A percentile compares a stretch with the other conserved stretches of the same genome.
These are phyloP conservation scores for Rhododendron vialii DNA, from an alignment of 148 eudicot genomes.

Conservation along the genomic window DNA sequence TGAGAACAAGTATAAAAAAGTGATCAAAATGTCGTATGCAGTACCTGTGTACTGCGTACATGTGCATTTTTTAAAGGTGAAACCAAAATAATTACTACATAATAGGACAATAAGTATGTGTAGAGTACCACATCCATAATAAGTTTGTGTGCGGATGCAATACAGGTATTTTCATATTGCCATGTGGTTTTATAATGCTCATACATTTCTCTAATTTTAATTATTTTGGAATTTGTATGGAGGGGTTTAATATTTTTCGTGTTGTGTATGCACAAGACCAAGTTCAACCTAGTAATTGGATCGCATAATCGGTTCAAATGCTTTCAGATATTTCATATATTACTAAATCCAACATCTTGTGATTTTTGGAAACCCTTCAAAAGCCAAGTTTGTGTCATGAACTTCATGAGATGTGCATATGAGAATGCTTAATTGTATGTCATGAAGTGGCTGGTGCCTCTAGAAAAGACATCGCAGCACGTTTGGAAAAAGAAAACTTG, in stretches of 20 bases:
- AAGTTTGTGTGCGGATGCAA: background rate
- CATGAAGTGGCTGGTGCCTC: background rate
- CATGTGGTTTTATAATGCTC: background rate
- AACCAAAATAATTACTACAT: background rate
- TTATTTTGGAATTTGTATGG: background rate
- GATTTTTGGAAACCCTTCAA: background rate
- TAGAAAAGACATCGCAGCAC: background rate
- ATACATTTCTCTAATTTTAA: background rate
- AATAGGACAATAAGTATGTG: background rate
- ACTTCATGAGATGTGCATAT: background rate
- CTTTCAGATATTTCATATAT: background rate
- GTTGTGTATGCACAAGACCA: background rate
- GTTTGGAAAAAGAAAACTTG: background rate
- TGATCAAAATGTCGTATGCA: background rate
- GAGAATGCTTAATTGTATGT: background rate
- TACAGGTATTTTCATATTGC: too few species aligned
- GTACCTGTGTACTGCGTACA: background rate
- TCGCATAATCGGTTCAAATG: background rate
- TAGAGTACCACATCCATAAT: background rate
- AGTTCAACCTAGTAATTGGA: background rate
- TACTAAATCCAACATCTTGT: background rate
- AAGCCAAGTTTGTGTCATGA: background rate
- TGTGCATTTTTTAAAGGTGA: background rate
- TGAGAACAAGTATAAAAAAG: background rate
- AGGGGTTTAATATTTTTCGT: background rate